Conservation (phyloP, 768 basidiomycete genomes). For the Clitopilus passeckerianus region DNA sequence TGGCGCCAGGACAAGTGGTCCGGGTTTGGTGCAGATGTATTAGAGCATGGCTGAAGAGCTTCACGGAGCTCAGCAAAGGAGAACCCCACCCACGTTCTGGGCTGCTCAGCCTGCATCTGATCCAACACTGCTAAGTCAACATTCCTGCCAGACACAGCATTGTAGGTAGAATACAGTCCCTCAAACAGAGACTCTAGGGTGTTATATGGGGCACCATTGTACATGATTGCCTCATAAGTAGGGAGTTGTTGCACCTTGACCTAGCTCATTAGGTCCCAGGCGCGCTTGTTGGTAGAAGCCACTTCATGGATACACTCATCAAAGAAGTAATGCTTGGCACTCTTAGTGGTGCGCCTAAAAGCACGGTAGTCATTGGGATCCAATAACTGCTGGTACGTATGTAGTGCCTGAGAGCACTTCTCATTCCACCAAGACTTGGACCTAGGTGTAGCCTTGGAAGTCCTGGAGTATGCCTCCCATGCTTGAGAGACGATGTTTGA, state of each 20-base stretch:
- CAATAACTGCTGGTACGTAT: background rate
- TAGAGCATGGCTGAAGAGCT: background rate
- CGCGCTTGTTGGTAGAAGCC: background rate
- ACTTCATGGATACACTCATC: background rate
- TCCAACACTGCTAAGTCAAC: background rate
- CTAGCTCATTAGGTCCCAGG: constrained; percentile 1
- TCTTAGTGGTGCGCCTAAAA: background rate
- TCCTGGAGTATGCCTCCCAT: background rate
- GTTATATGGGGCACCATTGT: background rate
- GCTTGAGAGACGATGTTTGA: background rate
- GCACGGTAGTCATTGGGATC: background rate
- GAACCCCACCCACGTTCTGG: background rate
- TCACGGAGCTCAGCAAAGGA: background rate
- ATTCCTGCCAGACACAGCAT: background rate
- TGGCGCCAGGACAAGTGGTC: background rate
- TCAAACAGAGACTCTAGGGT: background rate
- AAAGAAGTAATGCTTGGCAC: background rate
- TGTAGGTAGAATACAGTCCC: background rate
- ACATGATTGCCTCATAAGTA: background rate
- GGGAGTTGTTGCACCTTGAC: background rate
- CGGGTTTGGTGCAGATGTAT: background rate
- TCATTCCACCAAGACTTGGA: background rate
- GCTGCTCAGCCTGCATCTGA: background rate
- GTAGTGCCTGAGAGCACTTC: background rate
- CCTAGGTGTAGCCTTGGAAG: background rate